Percentiles rank a stretch among this genome's conserved stretches.
Evolutionary conservation across 2,329 filamentous ascomycete species (phyloP).

Genomic region (Epichloe amarillans): DNA sequence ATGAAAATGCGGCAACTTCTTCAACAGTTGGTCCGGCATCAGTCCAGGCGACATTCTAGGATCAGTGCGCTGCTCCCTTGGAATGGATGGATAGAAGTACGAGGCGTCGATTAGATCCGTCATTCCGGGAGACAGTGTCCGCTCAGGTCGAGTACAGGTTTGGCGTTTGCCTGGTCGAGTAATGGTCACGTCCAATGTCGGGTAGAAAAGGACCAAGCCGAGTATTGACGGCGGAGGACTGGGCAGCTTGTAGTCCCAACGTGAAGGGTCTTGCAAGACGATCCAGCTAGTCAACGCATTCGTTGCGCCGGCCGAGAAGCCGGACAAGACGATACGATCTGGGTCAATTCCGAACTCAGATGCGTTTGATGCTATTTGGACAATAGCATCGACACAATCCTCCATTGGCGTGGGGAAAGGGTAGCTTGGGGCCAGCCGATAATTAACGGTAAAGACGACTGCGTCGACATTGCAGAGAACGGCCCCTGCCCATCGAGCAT

Average conservation of each 20-base stretch:
- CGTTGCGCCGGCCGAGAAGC: constrained; percentile 51
- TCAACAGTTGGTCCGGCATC: constrained; percentile 38
- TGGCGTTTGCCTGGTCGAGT: constrained; percentile 41
- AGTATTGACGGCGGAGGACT: constrained; percentile 32
- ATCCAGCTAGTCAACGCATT: constrained; percentile 36
- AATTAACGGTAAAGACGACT: constrained; percentile 51
- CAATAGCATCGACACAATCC: constrained; percentile 49
- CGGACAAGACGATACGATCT: constrained; percentile 41
- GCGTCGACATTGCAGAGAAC: constrained; percentile 39
- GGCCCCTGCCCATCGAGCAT: constrained; percentile 45
- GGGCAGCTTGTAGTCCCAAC: constrained; percentile 24
- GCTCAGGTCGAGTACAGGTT: constrained; percentile 40
- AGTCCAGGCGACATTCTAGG: constrained; percentile 45
- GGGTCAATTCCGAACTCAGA: constrained; percentile 44
- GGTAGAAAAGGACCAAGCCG: constrained; percentile 47
- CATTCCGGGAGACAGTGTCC: constrained; percentile 41
- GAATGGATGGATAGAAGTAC: constrained; percentile 42
- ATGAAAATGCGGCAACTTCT: constrained; percentile 39
- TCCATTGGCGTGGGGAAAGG: constrained; percentile 53
- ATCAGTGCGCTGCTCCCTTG: constrained; percentile 31
- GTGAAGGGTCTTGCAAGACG: constrained; percentile 29
- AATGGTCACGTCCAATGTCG: constrained; percentile 47
- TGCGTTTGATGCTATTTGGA: constrained; percentile 45
- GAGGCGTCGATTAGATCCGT: constrained; percentile 51
- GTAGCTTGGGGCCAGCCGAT: constrained; percentile 51